Conservation (phyloP, 768 basidiomycete species). For the Phanerochaete sordida region DNA sequence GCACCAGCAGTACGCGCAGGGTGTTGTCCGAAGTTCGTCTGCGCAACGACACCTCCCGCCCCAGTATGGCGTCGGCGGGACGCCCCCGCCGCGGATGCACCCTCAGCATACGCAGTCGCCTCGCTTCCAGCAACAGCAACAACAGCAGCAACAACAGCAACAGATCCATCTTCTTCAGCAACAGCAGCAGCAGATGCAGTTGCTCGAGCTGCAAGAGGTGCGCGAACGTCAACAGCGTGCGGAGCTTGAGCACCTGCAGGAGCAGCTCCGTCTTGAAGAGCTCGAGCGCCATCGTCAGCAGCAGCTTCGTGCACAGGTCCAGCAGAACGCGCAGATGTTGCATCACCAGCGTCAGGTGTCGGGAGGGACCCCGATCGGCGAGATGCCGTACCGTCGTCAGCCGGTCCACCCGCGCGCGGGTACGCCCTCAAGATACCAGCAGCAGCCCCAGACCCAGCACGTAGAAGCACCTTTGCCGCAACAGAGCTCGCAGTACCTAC, state of each 20-base stretch:
- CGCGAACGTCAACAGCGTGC: conserved; percentile 27
- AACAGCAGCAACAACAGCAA: conserved; percentile 63
- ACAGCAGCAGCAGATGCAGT: conserved; percentile 43
- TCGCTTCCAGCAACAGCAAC: conserved; percentile 75
- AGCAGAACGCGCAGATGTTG: conserved; percentile 40
- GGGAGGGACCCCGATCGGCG: conserved; percentile 39
- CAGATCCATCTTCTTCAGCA: conserved; percentile 66
- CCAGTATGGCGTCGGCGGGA: conserved; percentile 38
- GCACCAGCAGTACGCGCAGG: conserved; percentile 29
- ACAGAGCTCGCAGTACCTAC: conserved; percentile 51
- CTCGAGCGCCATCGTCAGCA: conserved; percentile 51
- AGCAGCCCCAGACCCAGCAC: conserved; percentile 15
- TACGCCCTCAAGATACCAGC: conserved; percentile 32
- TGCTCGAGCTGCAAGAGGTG: conserved; percentile 27
- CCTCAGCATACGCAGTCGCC: conserved; percentile 72
- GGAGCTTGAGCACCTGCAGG: conserved; percentile 55
- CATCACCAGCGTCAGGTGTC: conserved; percentile 41
- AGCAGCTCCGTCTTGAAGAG: conserved; percentile 61
- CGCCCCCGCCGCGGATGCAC: conserved; percentile 73
- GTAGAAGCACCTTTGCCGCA: conserved; percentile 39
- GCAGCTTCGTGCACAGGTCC: conserved; percentile 42
- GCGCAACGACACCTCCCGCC: conserved; percentile 16
- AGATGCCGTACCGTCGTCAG: conserved; percentile 46
- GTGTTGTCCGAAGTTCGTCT: conserved; percentile 2
- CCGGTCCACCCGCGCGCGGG: conserved; percentile 21